Conservation (phyloP, 1,284 basidiomycete species). For the Schizophyllum amplum region DNA sequence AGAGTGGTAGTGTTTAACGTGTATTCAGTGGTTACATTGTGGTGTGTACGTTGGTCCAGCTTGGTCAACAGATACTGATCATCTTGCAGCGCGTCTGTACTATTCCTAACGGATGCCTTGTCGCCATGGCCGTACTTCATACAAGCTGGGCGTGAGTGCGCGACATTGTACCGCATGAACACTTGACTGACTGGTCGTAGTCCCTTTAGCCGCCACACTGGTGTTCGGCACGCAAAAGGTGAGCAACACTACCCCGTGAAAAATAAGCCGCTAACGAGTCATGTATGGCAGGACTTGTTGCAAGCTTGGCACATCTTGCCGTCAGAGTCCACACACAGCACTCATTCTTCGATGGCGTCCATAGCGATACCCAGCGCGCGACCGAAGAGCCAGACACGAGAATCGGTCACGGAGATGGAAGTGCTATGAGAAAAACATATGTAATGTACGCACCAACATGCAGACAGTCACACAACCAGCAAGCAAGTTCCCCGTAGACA, state of each 20-base stretch:
- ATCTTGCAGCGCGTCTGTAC: conserved; percentile 26
- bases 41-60: conserved; percentile 23
- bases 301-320: conserved; percentile 1
- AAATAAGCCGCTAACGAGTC: no score
- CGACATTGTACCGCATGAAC: neutral
- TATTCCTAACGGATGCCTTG: conserved; percentile 27
- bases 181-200: conserved; percentile 16
- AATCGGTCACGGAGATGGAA: neutral
- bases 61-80: no score
- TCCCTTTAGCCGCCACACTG: conserved; percentile 35
- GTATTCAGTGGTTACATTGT: conserved; percentile 32
- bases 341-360: neutral
- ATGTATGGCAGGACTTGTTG: conserved; percentile 25
- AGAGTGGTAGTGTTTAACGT: conserved; percentile 35
- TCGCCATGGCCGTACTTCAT: conserved; percentile 37
- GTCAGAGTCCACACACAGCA: neutral
- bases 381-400: neutral
- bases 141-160: conserved; percentile 38
- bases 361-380: neutral
- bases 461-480: neutral
- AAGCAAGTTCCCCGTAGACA: neutral
- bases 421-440: neutral
- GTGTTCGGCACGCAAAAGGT: conserved; percentile 43
- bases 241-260: conserved; percentile 8
- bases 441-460: no score